phyloP scores from a whole-genome alignment of 2,329 filamentous ascomycete species.

The Penicillium nordicum region DNA sequence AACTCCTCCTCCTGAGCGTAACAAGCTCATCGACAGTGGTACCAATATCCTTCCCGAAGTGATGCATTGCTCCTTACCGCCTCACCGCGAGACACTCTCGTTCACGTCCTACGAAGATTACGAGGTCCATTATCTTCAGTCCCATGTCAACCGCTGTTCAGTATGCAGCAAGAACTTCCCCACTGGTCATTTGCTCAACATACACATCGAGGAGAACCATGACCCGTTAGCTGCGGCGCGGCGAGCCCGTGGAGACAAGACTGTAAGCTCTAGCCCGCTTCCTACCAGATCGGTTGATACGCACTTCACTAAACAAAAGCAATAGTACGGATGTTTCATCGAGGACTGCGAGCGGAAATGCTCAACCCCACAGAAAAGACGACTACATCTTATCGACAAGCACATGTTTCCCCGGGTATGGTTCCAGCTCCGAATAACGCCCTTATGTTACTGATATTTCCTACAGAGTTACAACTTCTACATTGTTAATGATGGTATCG shows the following conservation, averaged over 20 bases:
- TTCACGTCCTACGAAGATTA: conserved; percentile 78
- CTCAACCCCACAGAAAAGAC: conserved; percentile 75
- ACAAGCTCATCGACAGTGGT: conserved; percentile 63
- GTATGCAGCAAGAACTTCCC: conserved; percentile 88
- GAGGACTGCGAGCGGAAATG: conserved; percentile 84
- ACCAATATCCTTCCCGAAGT: conserved; percentile 38
- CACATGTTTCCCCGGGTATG: conserved; percentile 74
- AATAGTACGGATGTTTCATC: conserved; percentile 81
- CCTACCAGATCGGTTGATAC: not conserved
- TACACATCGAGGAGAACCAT: conserved; percentile 91
- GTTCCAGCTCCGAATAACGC: not conserved
- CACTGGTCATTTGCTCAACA: conserved; percentile 69
- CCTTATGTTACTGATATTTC: not conserved
- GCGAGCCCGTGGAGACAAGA: conserved; percentile 79
- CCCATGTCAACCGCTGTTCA: conserved; percentile 78
- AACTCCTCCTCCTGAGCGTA: conserved; percentile 21
- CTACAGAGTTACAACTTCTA: conserved; percentile 76
- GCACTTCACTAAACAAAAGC: not conserved
- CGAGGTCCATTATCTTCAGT: conserved; percentile 77
- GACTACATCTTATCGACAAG: conserved; percentile 88
- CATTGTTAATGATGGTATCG: conserved; percentile 84
- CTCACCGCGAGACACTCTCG: conserved; percentile 65
- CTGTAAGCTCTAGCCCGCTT: conserved; percentile 51
- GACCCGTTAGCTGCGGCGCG: conserved; percentile 72
- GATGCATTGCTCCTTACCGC: conserved; percentile 80